A percentile compares a stretch with the other conserved stretches of the same genome.
phyloP scores from a whole-genome alignment of 2,329 filamentous ascomycete genomes.

The Ascocoryne sarcoides region DNA sequence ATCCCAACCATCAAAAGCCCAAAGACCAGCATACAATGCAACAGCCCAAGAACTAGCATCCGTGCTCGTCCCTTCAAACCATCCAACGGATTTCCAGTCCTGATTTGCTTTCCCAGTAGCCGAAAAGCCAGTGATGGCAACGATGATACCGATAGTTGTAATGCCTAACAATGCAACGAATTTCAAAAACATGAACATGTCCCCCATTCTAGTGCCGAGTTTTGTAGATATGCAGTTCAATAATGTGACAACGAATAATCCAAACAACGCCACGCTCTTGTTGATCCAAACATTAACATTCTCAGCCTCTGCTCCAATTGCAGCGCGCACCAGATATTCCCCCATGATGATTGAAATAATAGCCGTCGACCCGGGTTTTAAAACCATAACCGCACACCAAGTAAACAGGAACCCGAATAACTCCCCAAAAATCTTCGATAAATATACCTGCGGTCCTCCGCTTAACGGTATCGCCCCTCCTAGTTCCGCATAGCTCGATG shows the following conservation, averaged over 20 bases:
- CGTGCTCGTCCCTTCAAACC: conserved; percentile 79
- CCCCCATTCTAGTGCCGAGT: conserved; percentile 77
- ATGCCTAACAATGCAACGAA: conserved; percentile 84
- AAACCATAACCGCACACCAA: conserved; percentile 87
- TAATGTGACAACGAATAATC: conserved; percentile 67
- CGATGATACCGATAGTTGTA: conserved; percentile 79
- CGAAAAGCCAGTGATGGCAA: conserved; percentile 77
- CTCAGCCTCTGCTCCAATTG: conserved; percentile 78
- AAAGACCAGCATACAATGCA: conserved; percentile 87
- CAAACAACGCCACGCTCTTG: conserved; percentile 75
- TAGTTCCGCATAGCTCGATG: conserved; percentile 88
- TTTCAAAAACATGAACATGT: conserved; percentile 95
- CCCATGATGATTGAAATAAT: conserved; percentile 98
- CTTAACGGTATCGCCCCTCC: conserved; percentile 94
- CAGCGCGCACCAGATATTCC: conserved; percentile 86
- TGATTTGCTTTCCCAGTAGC: conserved; percentile 64
- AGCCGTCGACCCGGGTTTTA: conserved; percentile 87
- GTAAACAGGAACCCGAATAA: conserved; percentile 89
- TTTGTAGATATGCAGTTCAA: conserved; percentile 89
- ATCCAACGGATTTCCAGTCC: conserved; percentile 80
- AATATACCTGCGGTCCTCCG: conserved; percentile 85
- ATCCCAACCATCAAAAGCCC: conserved; percentile 99
- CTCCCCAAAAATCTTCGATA: conserved; percentile 95
- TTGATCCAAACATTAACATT: conserved; percentile 79
- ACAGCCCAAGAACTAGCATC: conserved; percentile 85